phyloP scores from a whole-genome alignment of 192 early-diverging fungal species.

The Allomyces macrogynus region DNA sequence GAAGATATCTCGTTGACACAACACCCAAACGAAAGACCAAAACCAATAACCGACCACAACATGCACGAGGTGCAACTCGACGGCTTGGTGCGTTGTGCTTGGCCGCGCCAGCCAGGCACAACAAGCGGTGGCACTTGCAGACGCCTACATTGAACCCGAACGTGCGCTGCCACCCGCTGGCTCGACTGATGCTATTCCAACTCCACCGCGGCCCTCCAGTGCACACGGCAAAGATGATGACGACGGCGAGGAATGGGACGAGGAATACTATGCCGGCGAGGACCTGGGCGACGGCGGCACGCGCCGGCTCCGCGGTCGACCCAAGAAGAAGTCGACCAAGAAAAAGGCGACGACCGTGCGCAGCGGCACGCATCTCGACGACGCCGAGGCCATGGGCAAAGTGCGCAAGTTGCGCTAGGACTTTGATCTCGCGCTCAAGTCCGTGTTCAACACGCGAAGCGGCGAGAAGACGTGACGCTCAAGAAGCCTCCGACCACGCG shows the following conservation, averaged over 20 bases:
- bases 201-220: background rate
- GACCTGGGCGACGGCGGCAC: background rate
- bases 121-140: no score
- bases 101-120: no score
- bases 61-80: no score
- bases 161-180: no score
- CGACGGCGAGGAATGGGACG: background rate
- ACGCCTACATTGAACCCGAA: no score
- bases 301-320: background rate
- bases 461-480: background rate
- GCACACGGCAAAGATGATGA: background rate
- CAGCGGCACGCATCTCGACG: background rate
- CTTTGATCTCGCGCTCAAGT: background rate
- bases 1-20: no score
- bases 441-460: background rate
- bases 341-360: background rate
- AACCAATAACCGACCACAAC: no score
- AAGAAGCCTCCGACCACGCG: background rate
- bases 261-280: background rate
- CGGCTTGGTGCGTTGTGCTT: no score
- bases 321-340: background rate
- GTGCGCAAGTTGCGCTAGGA: no score
- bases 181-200: no score
- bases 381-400: background rate
- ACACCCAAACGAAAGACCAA: no score